A percentile compares a stretch with the other conserved stretches of the same genome.
phyloP scores from a whole-genome alignment of 805 yeast species.

The Metschnikowia drakensbergensis region DNA sequence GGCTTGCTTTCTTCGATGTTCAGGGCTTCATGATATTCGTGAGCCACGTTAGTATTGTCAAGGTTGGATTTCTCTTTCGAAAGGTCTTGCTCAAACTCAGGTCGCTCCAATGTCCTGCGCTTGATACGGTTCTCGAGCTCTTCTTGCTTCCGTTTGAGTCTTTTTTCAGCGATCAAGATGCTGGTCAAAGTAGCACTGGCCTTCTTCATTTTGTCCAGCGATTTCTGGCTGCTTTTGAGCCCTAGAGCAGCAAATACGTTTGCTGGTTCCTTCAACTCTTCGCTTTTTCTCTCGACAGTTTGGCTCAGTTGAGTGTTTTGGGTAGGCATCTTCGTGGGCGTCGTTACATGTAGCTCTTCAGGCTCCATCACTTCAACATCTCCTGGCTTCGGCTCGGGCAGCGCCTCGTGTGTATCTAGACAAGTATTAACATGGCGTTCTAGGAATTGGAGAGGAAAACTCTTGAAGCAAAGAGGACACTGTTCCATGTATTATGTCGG shows the following conservation, averaged over 20 bases:
- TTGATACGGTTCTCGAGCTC: slow-evolving; percentile 13
- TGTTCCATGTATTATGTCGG: slow-evolving; percentile 4
- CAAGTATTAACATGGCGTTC: slow-evolving; percentile 42
- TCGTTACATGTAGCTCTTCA: not conserved
- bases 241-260: slow-evolving; percentile 36
- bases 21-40: no score
- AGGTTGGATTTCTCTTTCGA: no score
- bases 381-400: slow-evolving; percentile 1
- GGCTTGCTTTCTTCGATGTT: not conserved
- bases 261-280: slow-evolving; percentile 4
- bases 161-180: slow-evolving; percentile 32
- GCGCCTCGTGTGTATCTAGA: slow-evolving; percentile 29
- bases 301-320: not conserved
- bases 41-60: no score
- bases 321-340: not conserved
- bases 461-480: slow-evolving; percentile 38
- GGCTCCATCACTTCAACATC: not conserved
- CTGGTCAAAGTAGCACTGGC: slow-evolving; percentile 32
- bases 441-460: slow-evolving; percentile 22
- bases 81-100: not conserved
- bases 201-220: slow-evolving; percentile 20
- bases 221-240: slow-evolving; percentile 27
- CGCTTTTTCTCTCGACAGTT: not conserved
- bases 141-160: slow-evolving; percentile 20
- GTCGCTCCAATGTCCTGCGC: not conserved